Conservation (phyloP, 441 rosid genomes). For the Capsella rubella region DNA sequence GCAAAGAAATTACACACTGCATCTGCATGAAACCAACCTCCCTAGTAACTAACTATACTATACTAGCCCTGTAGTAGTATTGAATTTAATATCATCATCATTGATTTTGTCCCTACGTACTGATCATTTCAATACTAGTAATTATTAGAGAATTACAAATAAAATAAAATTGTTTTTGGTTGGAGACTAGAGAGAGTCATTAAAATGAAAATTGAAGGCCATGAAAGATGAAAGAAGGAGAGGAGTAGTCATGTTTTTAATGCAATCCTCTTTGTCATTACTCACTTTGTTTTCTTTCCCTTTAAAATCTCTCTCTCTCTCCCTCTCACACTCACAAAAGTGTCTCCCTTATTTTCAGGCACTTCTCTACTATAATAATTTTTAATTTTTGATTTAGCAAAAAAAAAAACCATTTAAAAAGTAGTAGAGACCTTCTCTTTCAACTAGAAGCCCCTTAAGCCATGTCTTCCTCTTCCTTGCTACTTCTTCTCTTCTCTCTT, state of each 20-base stretch:
- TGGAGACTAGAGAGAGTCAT: background rate
- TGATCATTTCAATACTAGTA: no score
- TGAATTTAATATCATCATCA: slow-evolving; percentile 18
- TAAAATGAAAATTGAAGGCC: slow-evolving; percentile 30
- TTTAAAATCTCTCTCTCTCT: slow-evolving; percentile 27
- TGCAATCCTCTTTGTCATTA: slow-evolving; percentile 46
- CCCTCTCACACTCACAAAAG: slow-evolving; percentile 35
- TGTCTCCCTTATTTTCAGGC: slow-evolving; percentile 47
- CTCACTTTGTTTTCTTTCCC: slow-evolving; percentile 46
- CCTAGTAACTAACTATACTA: slow-evolving; percentile 10
- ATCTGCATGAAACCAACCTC: slow-evolving; percentile 34
- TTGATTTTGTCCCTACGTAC: slow-evolving; percentile 2
- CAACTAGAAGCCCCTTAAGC: slow-evolving; percentile 10
- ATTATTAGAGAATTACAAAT: no score
- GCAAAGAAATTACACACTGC: background rate
- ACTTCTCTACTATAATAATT: slow-evolving; percentile 9
- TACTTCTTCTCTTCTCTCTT: slow-evolving; percentile 5
- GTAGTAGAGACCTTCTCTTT: slow-evolving; percentile 32
- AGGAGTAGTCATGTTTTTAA: slow-evolving; percentile 43
- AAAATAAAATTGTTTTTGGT: background rate
- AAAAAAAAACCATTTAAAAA: slow-evolving; percentile 22
- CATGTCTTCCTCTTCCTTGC: slow-evolving; percentile 37
- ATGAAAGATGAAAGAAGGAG: slow-evolving; percentile 21
- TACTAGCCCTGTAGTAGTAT: slow-evolving; percentile 11
- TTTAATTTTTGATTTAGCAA: no score